These are phyloP conservation scores for Phytophthora sp. DNA, from an alignment of 352 stramenopile species.

Conservation along the genomic window DNA sequence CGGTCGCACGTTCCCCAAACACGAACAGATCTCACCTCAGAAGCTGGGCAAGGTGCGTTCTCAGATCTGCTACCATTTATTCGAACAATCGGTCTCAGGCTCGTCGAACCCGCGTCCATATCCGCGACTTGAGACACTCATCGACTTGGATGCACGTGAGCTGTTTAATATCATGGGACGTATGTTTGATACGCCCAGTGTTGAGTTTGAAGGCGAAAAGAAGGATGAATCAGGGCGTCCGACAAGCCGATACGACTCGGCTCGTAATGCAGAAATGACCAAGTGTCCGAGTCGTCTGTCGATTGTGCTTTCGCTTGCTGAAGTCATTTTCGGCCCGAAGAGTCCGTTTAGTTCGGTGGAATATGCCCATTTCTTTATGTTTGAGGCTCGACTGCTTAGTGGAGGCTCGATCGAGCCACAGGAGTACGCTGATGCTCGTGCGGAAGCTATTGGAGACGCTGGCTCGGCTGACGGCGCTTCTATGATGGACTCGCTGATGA, in stretches of 20 bases:
- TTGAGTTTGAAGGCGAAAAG: slow-evolving; percentile 89
- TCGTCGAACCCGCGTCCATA: slow-evolving; percentile 50
- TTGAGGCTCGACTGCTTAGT: slow-evolving; percentile 86
- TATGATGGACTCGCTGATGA: slow-evolving; percentile 91
- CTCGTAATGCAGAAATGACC: slow-evolving; percentile 68
- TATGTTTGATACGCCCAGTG: slow-evolving; percentile 82
- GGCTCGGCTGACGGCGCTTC: slow-evolving; percentile 49
- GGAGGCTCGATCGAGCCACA: slow-evolving; percentile 82
- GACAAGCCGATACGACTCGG: slow-evolving; percentile 79
- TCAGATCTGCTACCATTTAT: slow-evolving; percentile 87
- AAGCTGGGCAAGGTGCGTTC: slow-evolving; percentile 77
- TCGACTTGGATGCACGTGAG: slow-evolving; percentile 81
- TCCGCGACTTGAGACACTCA: slow-evolving; percentile 82
- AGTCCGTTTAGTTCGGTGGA: slow-evolving; percentile 81
- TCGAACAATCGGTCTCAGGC: slow-evolving; percentile 64
- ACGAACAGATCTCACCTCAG: slow-evolving; percentile 64
- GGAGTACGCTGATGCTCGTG: slow-evolving; percentile 79
- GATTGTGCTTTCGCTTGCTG: slow-evolving; percentile 84
- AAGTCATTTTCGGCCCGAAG: slow-evolving; percentile 76
- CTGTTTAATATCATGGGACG: slow-evolving; percentile 83
- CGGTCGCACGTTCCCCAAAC: slow-evolving; percentile 90
- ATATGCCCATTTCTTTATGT: slow-evolving; percentile 91
- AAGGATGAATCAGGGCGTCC: slow-evolving; percentile 62
- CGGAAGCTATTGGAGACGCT: slow-evolving; percentile 54
- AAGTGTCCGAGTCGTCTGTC: slow-evolving; percentile 85